Evolutionary conservation across 2,329 filamentous ascomycete genomes (phyloP).

Genomic region (Botrytis tulipae): DNA sequence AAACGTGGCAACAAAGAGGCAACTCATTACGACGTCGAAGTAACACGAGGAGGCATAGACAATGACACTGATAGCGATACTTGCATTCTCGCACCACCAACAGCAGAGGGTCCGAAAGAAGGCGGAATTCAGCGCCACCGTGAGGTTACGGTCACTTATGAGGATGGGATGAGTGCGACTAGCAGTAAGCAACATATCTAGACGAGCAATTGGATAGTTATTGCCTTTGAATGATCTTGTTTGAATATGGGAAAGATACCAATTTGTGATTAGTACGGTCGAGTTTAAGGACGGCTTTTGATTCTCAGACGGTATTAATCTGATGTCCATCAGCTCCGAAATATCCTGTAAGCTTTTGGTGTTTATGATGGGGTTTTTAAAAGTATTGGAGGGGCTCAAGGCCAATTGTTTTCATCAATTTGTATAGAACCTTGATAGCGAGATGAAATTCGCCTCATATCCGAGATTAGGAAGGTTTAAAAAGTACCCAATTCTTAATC

Average conservation of each 20-base stretch:
- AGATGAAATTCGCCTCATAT: background rate
- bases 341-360: background rate
- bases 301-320: background rate
- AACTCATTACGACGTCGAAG: background rate
- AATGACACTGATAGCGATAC: slow-evolving; percentile 13
- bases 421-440: background rate
- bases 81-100: background rate
- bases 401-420: background rate
- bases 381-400: background rate
- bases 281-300: too few relatives aligned
- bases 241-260: background rate
- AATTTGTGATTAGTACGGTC: background rate
- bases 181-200: slow-evolving; percentile 11
- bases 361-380: background rate
- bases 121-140: background rate
- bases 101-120: background rate
- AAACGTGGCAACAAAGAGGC: background rate
- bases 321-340: background rate
- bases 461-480: background rate
- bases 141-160: slow-evolving; percentile 8
- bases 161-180: background rate
- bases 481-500: too few relatives aligned
- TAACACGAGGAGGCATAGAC: background rate
- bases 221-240: background rate
- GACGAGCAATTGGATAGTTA: background rate